These are phyloP conservation scores for Russula foetens DNA, from an alignment of 768 basidiomycete species.

Conservation along the genomic window DNA sequence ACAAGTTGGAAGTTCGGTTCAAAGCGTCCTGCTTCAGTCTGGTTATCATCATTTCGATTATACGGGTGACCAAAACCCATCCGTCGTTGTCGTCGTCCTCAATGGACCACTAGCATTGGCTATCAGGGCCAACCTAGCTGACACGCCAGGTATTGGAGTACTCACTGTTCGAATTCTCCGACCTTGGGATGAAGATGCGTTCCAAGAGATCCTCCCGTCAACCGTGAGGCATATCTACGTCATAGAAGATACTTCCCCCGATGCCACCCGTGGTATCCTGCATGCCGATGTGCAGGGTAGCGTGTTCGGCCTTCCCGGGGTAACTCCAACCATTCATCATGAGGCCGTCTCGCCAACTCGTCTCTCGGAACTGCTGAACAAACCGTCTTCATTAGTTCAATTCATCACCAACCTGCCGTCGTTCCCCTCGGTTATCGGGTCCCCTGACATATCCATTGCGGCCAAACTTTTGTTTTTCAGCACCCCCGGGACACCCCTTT, in stretches of 20 bases:
- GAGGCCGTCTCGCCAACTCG: constrained; percentile 53
- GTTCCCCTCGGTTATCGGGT: constrained; percentile 22
- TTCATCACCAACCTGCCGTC: constrained; percentile 28
- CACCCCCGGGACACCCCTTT: constrained; percentile 44
- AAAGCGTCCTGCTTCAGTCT: constrained; percentile 42
- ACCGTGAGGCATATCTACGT: constrained; percentile 57
- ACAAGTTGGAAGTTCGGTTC: constrained; percentile 29
- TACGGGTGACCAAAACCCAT: constrained; percentile 53
- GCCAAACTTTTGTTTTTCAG: constrained; percentile 58
- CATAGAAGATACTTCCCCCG: constrained; percentile 66
- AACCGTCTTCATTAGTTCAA: constrained; percentile 35
- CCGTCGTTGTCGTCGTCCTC: constrained; percentile 57
- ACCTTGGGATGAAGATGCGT: constrained; percentile 69
- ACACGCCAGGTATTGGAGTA: constrained; percentile 47
- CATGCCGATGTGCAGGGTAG: constrained; percentile 66
- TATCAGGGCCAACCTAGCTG: constrained; percentile 43
- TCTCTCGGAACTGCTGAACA: constrained; percentile 43
- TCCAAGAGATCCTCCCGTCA: constrained; percentile 51
- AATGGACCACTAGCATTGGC: constrained; percentile 72
- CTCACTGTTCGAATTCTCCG: constrained; percentile 72
- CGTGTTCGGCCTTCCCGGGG: constrained; percentile 35
- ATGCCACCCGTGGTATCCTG: constrained; percentile 52
- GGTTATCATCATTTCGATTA: constrained; percentile 79
- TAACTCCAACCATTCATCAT: constrained; percentile 38
- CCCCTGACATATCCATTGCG: constrained; percentile 22